These are phyloP conservation scores for Babesia divergens DNA, from an alignment of 169 alveolate genomes.

Conservation along the genomic window DNA sequence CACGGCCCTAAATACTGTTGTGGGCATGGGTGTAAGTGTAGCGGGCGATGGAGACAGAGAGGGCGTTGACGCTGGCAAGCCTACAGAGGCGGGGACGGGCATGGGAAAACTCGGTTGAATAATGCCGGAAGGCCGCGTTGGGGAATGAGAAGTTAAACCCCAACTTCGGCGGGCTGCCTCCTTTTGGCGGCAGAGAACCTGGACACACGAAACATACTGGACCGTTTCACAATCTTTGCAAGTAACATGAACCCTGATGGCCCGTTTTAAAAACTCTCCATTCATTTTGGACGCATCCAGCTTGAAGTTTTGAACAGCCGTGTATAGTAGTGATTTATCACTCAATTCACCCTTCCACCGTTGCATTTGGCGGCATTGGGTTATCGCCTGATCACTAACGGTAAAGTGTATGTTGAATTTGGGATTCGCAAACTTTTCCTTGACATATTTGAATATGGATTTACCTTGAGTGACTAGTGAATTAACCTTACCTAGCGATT, in stretches of 20 bases:
- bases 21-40: constrained; percentile 6
- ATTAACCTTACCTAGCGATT: not conserved
- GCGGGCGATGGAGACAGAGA: not conserved
- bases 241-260: constrained; percentile 22
- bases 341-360: constrained; percentile 43
- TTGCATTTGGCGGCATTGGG: constrained; percentile 45
- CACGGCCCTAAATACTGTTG: not conserved
- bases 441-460: not conserved
- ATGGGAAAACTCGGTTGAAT: not conserved
- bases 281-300: not conserved
- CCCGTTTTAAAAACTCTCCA: constrained; percentile 15
- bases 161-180: not conserved
- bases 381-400: constrained; percentile 23
- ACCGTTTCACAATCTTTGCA: constrained; percentile 26
- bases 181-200: constrained; percentile 36
- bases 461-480: not conserved
- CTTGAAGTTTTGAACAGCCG: constrained; percentile 38
- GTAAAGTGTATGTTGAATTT: constrained; percentile 41
- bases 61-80: no score
- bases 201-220: constrained; percentile 52
- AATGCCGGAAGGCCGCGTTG: not conserved
- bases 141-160: not conserved
- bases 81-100: not conserved
- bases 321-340: constrained; percentile 24
- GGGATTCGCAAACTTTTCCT: constrained; percentile 8